Percentiles rank a stretch among this genome's conserved stretches.
phyloP scores from a whole-genome alignment of 306 rosid genomes.

The Cucurbita pepo region DNA sequence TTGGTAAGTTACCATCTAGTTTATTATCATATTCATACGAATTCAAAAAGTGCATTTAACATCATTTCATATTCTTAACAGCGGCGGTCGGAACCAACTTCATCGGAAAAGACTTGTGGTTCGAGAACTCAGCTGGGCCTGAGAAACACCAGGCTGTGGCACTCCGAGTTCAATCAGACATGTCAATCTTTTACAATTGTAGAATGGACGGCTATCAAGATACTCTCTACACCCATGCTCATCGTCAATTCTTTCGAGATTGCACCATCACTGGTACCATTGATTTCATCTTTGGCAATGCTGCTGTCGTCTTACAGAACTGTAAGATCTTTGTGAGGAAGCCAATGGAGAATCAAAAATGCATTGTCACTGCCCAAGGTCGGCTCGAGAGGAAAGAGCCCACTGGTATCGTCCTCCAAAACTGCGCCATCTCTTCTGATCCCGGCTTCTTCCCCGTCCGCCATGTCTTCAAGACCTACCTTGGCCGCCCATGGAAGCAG shows the following conservation, averaged over 20 bases:
- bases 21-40: too few relatives aligned
- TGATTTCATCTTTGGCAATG: constrained; percentile 38
- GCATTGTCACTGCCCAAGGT: constrained; percentile 53
- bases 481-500: constrained; percentile 57
- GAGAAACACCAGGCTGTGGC: constrained; percentile 40
- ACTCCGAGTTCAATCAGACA: constrained; percentile 28
- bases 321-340: constrained; percentile 32
- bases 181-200: constrained; percentile 32
- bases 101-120: constrained; percentile 39
- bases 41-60: too few relatives aligned
- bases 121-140: constrained; percentile 42
- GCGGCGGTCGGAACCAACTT: constrained; percentile 35
- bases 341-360: constrained; percentile 21
- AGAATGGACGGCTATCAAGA: constrained; percentile 36
- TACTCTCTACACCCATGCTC: constrained; percentile 34
- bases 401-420: constrained; percentile 29
- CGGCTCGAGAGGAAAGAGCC: constrained; percentile 15
- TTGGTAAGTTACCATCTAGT: constrained; percentile 21
- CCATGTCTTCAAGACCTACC: constrained; percentile 8
- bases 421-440: constrained; percentile 31
- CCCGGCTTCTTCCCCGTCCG: background rate
- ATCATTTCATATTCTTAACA: too few relatives aligned
- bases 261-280: constrained; percentile 35
- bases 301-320: constrained; percentile 29
- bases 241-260: constrained; percentile 41